Percentiles rank a stretch among this genome's conserved stretches.
Conservation (phyloP, 2,329 filamentous ascomycete species). For the Neurospora crassa region DNA sequence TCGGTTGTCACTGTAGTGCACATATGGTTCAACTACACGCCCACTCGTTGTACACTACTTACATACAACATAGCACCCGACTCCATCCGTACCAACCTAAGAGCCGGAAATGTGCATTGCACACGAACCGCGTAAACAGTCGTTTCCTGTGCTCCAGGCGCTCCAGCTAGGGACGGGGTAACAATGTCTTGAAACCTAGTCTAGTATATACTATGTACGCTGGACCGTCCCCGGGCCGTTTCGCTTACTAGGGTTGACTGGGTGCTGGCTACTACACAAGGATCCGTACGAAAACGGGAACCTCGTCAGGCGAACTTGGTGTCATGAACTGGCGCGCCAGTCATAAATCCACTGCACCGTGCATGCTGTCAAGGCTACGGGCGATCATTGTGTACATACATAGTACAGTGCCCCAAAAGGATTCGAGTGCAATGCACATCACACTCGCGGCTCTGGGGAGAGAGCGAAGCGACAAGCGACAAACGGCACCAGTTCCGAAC, state of each 20-base stretch:
- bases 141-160: background rate
- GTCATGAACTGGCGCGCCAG: background rate
- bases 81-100: background rate
- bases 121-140: background rate
- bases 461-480: background rate
- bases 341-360: background rate
- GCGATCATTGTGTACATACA: background rate
- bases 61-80: background rate
- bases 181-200: background rate
- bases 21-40: background rate
- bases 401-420: background rate
- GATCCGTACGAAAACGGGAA: background rate
- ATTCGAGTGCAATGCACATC: background rate
- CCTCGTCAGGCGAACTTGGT: background rate
- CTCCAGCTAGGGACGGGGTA: background rate
- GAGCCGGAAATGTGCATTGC: background rate
- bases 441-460: background rate
- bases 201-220: no score
- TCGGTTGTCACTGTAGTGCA: background rate
- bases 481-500: background rate
- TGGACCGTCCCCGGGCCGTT: background rate
- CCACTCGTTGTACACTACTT: background rate
- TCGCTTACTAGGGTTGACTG: background rate
- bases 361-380: background rate
- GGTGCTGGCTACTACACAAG: background rate